Percentiles rank a stretch among this genome's conserved stretches.
Conservation (phyloP, 2,329 filamentous ascomycete species). For the Colletotrichum caudatum region DNA sequence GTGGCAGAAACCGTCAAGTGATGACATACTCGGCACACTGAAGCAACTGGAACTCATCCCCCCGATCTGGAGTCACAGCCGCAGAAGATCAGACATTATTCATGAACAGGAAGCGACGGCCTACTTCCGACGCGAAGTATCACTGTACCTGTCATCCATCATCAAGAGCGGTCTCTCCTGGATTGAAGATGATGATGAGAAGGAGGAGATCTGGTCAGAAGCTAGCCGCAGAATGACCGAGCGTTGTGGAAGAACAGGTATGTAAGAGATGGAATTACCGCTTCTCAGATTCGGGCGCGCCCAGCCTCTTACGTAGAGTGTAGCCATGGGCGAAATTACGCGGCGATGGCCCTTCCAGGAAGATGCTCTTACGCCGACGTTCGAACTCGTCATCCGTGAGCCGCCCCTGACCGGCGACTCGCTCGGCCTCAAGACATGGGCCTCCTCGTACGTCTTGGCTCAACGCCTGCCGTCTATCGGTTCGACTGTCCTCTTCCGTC, state of each 20-base stretch:
- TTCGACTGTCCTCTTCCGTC: conserved; percentile 57
- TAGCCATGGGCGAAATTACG: conserved; percentile 68
- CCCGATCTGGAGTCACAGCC: conserved; percentile 72
- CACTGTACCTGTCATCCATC: conserved; percentile 76
- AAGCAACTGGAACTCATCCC: conserved; percentile 74
- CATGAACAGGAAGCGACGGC: conserved; percentile 57
- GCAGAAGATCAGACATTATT: conserved; percentile 56
- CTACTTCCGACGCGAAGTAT: conserved; percentile 63
- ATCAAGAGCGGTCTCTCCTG: conserved; percentile 75
- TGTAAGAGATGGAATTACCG: conserved; percentile 38
- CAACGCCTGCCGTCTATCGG: conserved; percentile 71
- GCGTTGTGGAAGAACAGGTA: conserved; percentile 81
- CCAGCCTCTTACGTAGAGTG: conserved; percentile 24
- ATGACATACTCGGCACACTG: conserved; percentile 74
- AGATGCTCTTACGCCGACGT: conserved; percentile 50
- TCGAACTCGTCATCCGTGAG: conserved; percentile 82
- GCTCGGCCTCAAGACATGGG: conserved; percentile 95
- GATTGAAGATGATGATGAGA: conserved; percentile 74
- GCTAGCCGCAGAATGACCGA: conserved; percentile 86
- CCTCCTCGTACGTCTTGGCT: conserved; percentile 87
- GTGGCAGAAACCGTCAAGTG: conserved; percentile 78
- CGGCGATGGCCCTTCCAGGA: conserved; percentile 65
- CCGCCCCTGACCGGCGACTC: conserved; percentile 90
- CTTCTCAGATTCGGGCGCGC: not conserved
- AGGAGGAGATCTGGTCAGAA: conserved; percentile 79